phyloP scores from a whole-genome alignment of 192 early-diverging fungal species.

The Umbelopsis isabellina region DNA sequence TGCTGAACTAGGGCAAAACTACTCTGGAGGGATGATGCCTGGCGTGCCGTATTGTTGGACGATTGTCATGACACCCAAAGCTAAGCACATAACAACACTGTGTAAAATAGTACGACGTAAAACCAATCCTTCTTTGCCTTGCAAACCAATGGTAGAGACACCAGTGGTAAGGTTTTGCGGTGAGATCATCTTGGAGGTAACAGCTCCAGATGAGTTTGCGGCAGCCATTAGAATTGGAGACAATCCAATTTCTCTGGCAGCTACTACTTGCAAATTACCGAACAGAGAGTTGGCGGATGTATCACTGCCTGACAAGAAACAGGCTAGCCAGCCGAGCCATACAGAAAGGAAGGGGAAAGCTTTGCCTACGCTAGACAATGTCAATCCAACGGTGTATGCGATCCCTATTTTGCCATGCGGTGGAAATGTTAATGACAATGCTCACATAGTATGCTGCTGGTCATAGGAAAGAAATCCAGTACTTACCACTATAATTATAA shows the following conservation, averaged over 20 bases:
- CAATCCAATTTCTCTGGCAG: conserved; percentile 41
- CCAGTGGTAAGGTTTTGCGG: conserved; percentile 47
- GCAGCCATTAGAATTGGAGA: conserved; percentile 42
- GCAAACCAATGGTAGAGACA: conserved; percentile 42
- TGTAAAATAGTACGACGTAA: conserved; percentile 42
- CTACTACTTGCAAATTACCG: conserved; percentile 47
- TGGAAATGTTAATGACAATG: not conserved
- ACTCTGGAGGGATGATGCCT: conserved; percentile 16
- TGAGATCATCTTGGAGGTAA: conserved; percentile 44
- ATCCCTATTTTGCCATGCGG: conserved; percentile 20
- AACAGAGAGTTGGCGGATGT: conserved; percentile 44
- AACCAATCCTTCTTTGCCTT: conserved; percentile 36
- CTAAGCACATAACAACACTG: conserved; percentile 33
- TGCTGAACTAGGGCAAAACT: not conserved
- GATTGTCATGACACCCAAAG: conserved; percentile 36
- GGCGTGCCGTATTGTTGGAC: conserved; percentile 33
- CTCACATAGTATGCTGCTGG: no score
- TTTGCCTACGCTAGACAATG: conserved; percentile 37
- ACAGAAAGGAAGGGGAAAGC: conserved; percentile 46
- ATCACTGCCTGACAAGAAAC: conserved; percentile 45
- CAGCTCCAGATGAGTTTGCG: conserved; percentile 40
- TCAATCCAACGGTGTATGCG: conserved; percentile 41
- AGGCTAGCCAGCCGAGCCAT: conserved; percentile 43
- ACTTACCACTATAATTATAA: conserved; percentile 42
- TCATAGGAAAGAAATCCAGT: not conserved